Percentiles rank a stretch among this genome's conserved stretches.
These are phyloP conservation scores for Yamadazyma diddensiae DNA, from an alignment of 1,139 yeast genomes.

Conservation along the genomic window DNA sequence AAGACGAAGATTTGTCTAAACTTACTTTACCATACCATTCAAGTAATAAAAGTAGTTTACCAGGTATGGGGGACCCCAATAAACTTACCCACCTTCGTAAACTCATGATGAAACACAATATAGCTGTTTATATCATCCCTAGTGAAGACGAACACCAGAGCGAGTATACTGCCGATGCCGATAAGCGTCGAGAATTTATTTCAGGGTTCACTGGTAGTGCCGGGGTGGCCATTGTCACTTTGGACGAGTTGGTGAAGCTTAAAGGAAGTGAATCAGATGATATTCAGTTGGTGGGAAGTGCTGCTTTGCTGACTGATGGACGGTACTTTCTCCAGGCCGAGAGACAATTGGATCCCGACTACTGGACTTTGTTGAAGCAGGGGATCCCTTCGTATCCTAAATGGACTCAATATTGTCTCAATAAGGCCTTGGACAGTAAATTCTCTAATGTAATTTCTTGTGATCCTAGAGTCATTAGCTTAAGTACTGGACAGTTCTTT, in stretches of 20 bases:
- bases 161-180: slow-evolving; percentile 51
- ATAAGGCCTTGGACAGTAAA: slow-evolving; percentile 29
- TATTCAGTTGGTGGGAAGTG: slow-evolving; percentile 38
- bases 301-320: slow-evolving; percentile 56
- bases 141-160: slow-evolving; percentile 62
- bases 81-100: slow-evolving; percentile 33
- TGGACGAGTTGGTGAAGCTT: slow-evolving; percentile 28
- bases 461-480: slow-evolving; percentile 37
- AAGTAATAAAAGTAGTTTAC: slow-evolving; percentile 7
- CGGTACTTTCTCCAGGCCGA: slow-evolving; percentile 52
- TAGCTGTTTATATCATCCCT: slow-evolving; percentile 54
- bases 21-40: slow-evolving; percentile 27
- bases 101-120: slow-evolving; percentile 38
- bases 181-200: slow-evolving; percentile 48
- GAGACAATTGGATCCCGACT: slow-evolving; percentile 31
- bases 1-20: slow-evolving; percentile 15
- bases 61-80: slow-evolving; percentile 9
- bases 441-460: slow-evolving; percentile 39
- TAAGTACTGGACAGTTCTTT: slow-evolving; percentile 35
- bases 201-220: slow-evolving; percentile 59
- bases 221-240: slow-evolving; percentile 51
- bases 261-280: too few species aligned
- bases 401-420: slow-evolving; percentile 38
- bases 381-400: slow-evolving; percentile 34
- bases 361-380: slow-evolving; percentile 40